phyloP scores from a whole-genome alignment of 148 eudicot species.

The Polygonum aviculare region DNA sequence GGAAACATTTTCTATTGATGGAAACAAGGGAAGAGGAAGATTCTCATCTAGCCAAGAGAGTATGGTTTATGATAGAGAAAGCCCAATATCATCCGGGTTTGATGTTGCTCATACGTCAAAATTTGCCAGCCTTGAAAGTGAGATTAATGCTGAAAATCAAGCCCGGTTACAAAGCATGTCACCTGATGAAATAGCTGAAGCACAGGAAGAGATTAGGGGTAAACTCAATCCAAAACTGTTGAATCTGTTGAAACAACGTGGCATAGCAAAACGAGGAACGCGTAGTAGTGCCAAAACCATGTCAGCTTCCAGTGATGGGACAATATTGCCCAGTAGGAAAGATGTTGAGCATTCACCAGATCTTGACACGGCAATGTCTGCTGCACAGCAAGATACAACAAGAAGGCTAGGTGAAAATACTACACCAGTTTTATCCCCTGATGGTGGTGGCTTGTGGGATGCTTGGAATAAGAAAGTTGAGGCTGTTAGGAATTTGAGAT shows the following conservation, averaged over 20 bases:
- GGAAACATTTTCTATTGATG: neutral
- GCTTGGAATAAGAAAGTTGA: constrained; percentile 83
- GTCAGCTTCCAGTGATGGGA: constrained; percentile 18
- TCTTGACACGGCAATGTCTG: constrained; percentile 18
- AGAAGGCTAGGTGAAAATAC: constrained; percentile 18
- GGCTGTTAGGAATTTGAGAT: constrained; percentile 61
- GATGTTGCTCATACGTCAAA: constrained; percentile 17
- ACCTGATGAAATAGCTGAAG: constrained; percentile 79
- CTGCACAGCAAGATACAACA: constrained; percentile 16
- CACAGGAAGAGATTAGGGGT: constrained; percentile 60
- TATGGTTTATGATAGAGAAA: constrained; percentile 13
- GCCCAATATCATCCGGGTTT: constrained; percentile 9
- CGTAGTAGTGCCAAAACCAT: constrained; percentile 20
- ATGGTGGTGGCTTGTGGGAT: constrained; percentile 50
- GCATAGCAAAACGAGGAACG: constrained; percentile 38
- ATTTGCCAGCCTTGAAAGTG: constrained; percentile 42
- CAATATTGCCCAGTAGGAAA: constrained; percentile 15
- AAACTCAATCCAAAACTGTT: constrained; percentile 59
- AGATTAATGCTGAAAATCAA: constrained; percentile 87
- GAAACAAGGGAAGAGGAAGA: neutral
- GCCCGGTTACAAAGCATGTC: constrained; percentile 62
- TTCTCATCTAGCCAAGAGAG: constrained; percentile 2
- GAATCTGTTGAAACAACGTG: constrained; percentile 45
- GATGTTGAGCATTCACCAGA: constrained; percentile 11
- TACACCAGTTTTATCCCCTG: constrained; percentile 15